Percentiles rank a stretch among this genome's conserved stretches.
Evolutionary conservation across 441 rosid genomes (phyloP).

Genomic region (Jatropha podagrica): DNA sequence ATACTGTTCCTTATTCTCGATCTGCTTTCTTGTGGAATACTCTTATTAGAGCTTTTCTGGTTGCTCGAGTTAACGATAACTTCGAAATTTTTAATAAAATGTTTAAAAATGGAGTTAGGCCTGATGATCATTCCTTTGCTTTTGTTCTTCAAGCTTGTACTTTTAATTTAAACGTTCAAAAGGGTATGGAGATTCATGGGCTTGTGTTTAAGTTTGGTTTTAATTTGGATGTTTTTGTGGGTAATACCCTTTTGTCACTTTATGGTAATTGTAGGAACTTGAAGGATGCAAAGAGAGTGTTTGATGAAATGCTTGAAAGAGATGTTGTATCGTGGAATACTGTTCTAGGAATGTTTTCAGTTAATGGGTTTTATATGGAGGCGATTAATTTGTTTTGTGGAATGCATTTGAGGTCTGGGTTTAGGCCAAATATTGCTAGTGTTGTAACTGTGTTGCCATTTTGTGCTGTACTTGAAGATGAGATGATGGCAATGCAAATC

Average conservation of each 20-base stretch:
- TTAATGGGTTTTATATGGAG: conserved; percentile 40
- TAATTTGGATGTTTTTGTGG: conserved; percentile 60
- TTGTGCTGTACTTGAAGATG: conserved; percentile 56
- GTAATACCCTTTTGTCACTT: conserved; percentile 62
- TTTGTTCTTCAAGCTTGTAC: conserved; percentile 72
- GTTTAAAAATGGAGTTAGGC: conserved; percentile 50
- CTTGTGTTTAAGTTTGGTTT: conserved; percentile 66
- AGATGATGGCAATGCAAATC: conserved; percentile 48
- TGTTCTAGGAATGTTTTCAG: conserved; percentile 63
- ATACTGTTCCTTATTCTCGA: conserved; percentile 32
- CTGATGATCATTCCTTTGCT: conserved; percentile 79
- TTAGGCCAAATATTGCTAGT: conserved; percentile 62
- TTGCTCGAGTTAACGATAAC: conserved; percentile 33
- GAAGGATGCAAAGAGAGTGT: conserved; percentile 59
- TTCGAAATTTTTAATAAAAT: conserved; percentile 46
- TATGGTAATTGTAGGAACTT: conserved; percentile 56
- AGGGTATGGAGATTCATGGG: conserved; percentile 65
- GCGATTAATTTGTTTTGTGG: conserved; percentile 49
- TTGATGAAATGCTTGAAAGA: conserved; percentile 74
- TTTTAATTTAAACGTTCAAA: conserved; percentile 32
- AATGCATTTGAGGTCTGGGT: conserved; percentile 56
- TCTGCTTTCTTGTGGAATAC: conserved; percentile 63
- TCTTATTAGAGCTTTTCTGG: conserved; percentile 43
- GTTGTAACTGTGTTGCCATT: conserved; percentile 74
- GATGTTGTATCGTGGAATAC: conserved; percentile 93